phyloP scores from a whole-genome alignment of 352 stramenopile genomes.

The Albugo laibachii region DNA sequence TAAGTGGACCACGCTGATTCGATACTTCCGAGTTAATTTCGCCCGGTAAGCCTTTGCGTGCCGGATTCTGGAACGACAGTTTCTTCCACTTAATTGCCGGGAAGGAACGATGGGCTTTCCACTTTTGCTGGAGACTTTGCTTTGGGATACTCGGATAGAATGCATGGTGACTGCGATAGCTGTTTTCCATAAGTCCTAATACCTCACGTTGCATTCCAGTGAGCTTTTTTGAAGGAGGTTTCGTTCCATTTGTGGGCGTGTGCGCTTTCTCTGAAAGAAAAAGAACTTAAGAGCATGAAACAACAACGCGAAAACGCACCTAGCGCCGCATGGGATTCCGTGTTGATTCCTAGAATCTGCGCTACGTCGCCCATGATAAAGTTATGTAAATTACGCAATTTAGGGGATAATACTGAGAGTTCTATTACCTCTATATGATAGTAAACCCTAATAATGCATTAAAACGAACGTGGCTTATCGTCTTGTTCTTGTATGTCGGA shows the following conservation, averaged over 20 bases:
- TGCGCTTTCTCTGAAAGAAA: no score
- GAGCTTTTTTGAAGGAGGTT: conserved; percentile 25
- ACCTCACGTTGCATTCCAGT: conserved; percentile 46
- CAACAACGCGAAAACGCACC: not conserved
- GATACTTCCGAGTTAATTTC: conserved; percentile 10
- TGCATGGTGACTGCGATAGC: conserved; percentile 31
- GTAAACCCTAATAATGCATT: no score
- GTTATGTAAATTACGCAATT: no score
- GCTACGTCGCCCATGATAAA: conserved; percentile 37
- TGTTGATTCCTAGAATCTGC: conserved; percentile 36
- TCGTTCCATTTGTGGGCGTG: not conserved
- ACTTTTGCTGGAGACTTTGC: conserved; percentile 41
- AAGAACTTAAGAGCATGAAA: no score
- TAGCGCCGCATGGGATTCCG: conserved; percentile 8
- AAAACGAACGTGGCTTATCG: no score
- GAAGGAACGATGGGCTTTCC: conserved; percentile 20
- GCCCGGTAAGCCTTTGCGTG: conserved; percentile 18
- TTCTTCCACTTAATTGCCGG: conserved; percentile 30
- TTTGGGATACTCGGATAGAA: conserved; percentile 39
- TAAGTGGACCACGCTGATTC: conserved; percentile 11
- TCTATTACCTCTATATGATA: no score
- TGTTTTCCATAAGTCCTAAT: conserved; percentile 39
- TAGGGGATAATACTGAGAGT: no score
- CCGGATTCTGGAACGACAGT: conserved; percentile 28
- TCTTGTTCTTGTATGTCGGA: no score